Evolutionary conservation across 192 early-diverging fungal genomes (phyloP), one percentile per base, ranked within the genome.

Genomic region (Linnemannia hyalina): DNA sequence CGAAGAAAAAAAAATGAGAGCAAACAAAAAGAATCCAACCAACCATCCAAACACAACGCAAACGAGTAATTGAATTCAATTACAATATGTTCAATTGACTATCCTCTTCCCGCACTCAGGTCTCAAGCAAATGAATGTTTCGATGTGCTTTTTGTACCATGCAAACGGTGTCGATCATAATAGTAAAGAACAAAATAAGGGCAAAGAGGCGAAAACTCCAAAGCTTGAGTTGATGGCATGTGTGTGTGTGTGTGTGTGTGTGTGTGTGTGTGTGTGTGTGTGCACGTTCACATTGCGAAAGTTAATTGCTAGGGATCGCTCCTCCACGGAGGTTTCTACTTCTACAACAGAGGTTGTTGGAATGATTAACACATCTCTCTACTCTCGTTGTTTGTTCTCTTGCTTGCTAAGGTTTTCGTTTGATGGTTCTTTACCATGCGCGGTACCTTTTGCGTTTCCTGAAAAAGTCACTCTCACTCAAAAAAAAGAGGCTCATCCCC

Each of bases 181-280:
- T 32, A 26, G 29, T 10, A 13, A 29, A 65, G 11, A 65, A 15
- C n/a, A 60, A 26, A 26, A 40, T 5, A 40, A 40, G 4, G 73
- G 73, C 73, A 32, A 74, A 74, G 73, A 74, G 73, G 73, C 73
- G 73, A 74, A 74, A 38, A 32, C 36, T 74, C 73, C 73, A 74
- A 52, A 41, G 3, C 13, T 11, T 32, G 29, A 32, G 13, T 29
- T 35, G 11, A 23, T 52, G 49, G 49, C 49, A 52, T 16, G 20
- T 52, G 18, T 52, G 49, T 52, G 49, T 52, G 18, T 52, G 49
- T 52, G 49, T 65, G 60, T 52, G 18, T 52, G 49, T 52, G 49
- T 65, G 60, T 52, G 49, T 52, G 49, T n/a, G n/a, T n/a, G n/a
- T n/a, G n/a, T 15, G 47, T 52, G 18, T 52, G 49, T 52, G 49